Base-by-base conservation (phyloP, 805 yeast genomes). In the Hemisphaericaspora nanyangensis region DNA sequence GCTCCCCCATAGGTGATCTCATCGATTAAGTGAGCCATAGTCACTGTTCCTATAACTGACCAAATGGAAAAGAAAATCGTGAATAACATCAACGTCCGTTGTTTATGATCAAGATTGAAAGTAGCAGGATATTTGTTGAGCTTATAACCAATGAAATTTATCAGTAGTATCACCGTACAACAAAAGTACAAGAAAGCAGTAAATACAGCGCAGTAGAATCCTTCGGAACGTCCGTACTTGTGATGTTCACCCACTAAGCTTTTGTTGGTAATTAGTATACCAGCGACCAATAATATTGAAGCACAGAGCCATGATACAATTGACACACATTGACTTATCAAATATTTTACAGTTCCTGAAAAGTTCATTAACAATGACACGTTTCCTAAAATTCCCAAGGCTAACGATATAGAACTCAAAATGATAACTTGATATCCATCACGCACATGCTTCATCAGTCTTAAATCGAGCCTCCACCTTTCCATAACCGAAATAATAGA, bases 131-230 rank as follows among this genome's bases (percentile, higher is more conserved):
- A 87, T 49, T 76, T 79, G 3, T 72, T 65, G 28, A 68, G 37
- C 11, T 67, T 47, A 51, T 76, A 82, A 2, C 96, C 95, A 5
- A 71, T 38, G 43, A 76, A 79, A 60, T 87, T 88, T 26, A 78
- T 44, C 1, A 70, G 39, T 32, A 86, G 64, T 12, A 80, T 55
- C 1, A 68, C 15, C 3, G 80, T 69, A 47, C 90, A 82, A 5
- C 63, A 33, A 43, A 77, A 72, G 56, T 89, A 87, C 18, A 85
- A 60, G 1, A 70, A 62, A 4, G 78, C 70, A 0, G 95, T 85
- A 43, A 82, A 61, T 0, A 77, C 76, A 0, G 88, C 95, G 57
- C 72, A 82, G 89, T 90, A 88, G 55, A 76, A 88, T 2, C 95
- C 95, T 46, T 77, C 82, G 0, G 86, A 65, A 26, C 52, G 17